These are phyloP conservation scores for Iris pallida DNA, from an alignment of 116 monocot genomes.

Conservation along the genomic window DNA sequence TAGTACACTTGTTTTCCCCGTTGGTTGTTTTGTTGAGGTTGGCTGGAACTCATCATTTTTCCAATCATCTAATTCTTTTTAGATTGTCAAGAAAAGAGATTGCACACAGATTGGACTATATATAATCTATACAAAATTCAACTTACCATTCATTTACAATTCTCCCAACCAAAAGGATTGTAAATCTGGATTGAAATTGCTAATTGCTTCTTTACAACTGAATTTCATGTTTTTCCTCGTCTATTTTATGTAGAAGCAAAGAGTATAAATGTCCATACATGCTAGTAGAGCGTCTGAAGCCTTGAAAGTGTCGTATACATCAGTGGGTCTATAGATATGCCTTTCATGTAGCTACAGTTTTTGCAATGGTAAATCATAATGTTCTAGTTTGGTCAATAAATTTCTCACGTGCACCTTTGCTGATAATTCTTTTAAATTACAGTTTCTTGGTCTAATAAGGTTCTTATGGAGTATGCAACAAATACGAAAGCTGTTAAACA, in stretches of 20 bases:
- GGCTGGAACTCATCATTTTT: neutral
- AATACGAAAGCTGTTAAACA: slow-evolving; percentile 27
- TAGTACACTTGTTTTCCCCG: neutral
- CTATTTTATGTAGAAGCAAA: slow-evolving; percentile 35
- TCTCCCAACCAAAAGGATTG: neutral
- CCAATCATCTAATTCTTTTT: neutral
- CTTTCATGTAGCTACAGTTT: slow-evolving; percentile 29
- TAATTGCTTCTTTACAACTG: neutral
- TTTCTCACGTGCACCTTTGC: slow-evolving; percentile 1
- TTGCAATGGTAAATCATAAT: slow-evolving; percentile 37
- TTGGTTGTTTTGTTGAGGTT: neutral
- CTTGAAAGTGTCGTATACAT: slow-evolving; percentile 37
- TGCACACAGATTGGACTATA: neutral
- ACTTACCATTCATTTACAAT: neutral
- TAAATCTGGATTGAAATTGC: neutral
- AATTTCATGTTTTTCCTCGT: neutral
- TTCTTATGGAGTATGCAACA: slow-evolving; percentile 29
- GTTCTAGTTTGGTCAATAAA: neutral
- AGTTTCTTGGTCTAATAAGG: slow-evolving; percentile 36
- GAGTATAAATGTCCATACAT: slow-evolving; percentile 72
- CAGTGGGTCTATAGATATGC: slow-evolving; percentile 56
- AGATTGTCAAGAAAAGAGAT: neutral
- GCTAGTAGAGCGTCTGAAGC: slow-evolving; percentile 52
- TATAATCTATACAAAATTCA: neutral
- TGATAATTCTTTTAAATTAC: slow-evolving; percentile 16